A percentile compares a stretch with the other conserved stretches of the same genome.
phyloP scores from a whole-genome alignment of 75 land plant genomes.

The Pinus taeda region DNA sequence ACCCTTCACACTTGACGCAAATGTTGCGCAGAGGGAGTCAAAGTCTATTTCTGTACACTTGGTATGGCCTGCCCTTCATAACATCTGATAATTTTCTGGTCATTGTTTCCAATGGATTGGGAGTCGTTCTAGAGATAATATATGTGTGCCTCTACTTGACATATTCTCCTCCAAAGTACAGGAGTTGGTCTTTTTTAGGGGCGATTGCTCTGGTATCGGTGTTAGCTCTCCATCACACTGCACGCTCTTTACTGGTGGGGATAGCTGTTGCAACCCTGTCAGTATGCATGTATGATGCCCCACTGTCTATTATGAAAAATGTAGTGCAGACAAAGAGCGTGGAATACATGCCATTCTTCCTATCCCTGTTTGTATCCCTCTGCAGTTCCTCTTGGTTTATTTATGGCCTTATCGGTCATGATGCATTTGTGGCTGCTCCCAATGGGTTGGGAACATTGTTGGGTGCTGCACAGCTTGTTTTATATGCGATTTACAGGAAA shows the following conservation, averaged over 20 bases:
- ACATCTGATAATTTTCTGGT: slow-evolving; percentile 65
- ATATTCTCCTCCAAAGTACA: slow-evolving; percentile 32
- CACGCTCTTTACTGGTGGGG: slow-evolving; percentile 3
- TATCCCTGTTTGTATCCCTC: slow-evolving; percentile 23
- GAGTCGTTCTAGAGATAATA: slow-evolving; percentile 43
- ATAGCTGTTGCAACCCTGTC: slow-evolving; percentile 4
- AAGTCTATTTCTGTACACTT: too few species aligned
- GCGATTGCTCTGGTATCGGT: slow-evolving; percentile 1
- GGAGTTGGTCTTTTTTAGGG: slow-evolving; percentile 12
- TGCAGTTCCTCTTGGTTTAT: slow-evolving; percentile 15
- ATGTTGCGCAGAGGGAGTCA: too few species aligned
- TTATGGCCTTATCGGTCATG: slow-evolving; percentile 16
- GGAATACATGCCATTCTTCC: slow-evolving; percentile 27
- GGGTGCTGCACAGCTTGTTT: slow-evolving; percentile 22
- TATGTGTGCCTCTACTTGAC: slow-evolving; percentile 47
- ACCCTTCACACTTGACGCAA: too few species aligned
- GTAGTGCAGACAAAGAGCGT: slow-evolving; percentile 23
- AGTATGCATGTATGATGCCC: slow-evolving; percentile 14
- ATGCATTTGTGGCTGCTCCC: slow-evolving; percentile 29
- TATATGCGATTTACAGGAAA: slow-evolving; percentile 22
- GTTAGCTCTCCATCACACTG: background rate
- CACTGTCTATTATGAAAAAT: slow-evolving; percentile 5
- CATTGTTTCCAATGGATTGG: slow-evolving; percentile 61
- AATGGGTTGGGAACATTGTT: slow-evolving; percentile 32
- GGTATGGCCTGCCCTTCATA: slow-evolving; percentile 68